Evolutionary conservation across 495 filamentous ascomycete species (phyloP), one percentile per base, ranked within the genome.

Genomic region (Apiosordaria backusii): DNA sequence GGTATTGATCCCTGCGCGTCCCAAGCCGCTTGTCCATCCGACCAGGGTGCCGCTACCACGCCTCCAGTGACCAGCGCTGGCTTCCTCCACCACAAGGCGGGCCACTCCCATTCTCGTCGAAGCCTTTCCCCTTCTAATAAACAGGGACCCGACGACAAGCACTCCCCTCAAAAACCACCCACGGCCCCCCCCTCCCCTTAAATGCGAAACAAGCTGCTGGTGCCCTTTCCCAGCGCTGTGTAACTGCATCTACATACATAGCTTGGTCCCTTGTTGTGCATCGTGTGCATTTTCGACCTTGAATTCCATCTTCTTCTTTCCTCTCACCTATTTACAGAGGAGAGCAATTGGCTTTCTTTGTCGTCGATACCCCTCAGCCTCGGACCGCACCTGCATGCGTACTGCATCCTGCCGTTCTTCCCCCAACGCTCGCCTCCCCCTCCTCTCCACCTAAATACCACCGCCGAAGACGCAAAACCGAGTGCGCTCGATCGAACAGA

Each of bases 41-140:
- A 19, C 27, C 52, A 55, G 52, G 59, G 59, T 61, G 59, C 59
- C 59, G 59, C 59, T 61, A 61, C 59, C 59, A 35, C 25, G 59
- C 27, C 25, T 45, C 26, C 26, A 27, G 19, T 15, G 10, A 25
- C 59, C 26, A 27, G 29, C 0, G 29, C 59, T 27, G 27, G 59
- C 16, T n/a, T 19, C 59, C 24, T 61, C 59, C 59, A 61, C 59
- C 59, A 61, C 25, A 7, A 19, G 59, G 59, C 59, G 59, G 59
- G 15, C 59, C 59, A 61, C 27, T n/a, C n/a, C 59, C 59, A 61
- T 61, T 61, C 59, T 61, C 59, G 59, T 61, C 59, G 29, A 61
- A 25, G 59, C 59, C 59, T 61, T 61, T 61, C 59, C 59, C 59
- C 27, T 61, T 61, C 59, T 61, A 61, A 61, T 59, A 59, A 18